These are phyloP conservation scores for Sporothrix sp. DNA, from an alignment of 2,329 filamentous ascomycete species.

Conservation along the genomic window DNA sequence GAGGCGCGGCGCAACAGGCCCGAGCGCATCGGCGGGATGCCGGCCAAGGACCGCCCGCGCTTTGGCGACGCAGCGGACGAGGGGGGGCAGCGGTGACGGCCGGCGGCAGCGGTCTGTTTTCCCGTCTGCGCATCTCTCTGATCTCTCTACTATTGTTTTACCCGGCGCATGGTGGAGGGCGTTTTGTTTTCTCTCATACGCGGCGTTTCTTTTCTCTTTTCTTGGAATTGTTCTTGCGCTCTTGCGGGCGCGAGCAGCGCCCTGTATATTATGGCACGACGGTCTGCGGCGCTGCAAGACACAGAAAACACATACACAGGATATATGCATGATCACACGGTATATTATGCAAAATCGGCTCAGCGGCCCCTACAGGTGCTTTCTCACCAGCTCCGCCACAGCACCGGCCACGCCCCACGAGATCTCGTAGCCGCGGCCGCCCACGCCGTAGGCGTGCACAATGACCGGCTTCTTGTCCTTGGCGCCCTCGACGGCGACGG, in stretches of 20 bases:
- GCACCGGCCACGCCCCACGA: slow-evolving; percentile 50
- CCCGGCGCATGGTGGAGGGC: too few species aligned
- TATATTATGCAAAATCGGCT: too few species aligned
- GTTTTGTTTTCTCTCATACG: neutral
- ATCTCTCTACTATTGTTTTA: neutral
- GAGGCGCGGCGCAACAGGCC: slow-evolving; percentile 43
- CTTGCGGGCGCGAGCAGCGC: neutral
- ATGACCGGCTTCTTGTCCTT: slow-evolving; percentile 18
- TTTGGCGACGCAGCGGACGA: slow-evolving; percentile 12
- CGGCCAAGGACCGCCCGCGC: slow-evolving; percentile 30
- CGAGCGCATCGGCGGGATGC: slow-evolving; percentile 48
- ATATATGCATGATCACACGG: neutral
- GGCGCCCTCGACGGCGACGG: slow-evolving; percentile 17
- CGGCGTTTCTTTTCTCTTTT: slow-evolving; percentile 6
- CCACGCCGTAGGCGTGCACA: slow-evolving; percentile 50
- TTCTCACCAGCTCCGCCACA: slow-evolving; percentile 32
- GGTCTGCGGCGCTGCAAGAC: neutral
- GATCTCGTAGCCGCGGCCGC: slow-evolving; percentile 51
- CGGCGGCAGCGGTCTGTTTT: neutral
- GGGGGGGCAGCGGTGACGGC: neutral
- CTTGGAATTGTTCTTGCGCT: neutral
- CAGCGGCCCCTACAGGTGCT: neutral
- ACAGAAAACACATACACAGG: slow-evolving; percentile 5
- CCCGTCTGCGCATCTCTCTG: neutral
- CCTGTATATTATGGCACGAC: slow-evolving; percentile 5